A percentile compares a stretch with the other conserved stretches of the same genome.
Conservation (phyloP, 2,329 filamentous ascomycete genomes). For the Fusarium sp. region DNA sequence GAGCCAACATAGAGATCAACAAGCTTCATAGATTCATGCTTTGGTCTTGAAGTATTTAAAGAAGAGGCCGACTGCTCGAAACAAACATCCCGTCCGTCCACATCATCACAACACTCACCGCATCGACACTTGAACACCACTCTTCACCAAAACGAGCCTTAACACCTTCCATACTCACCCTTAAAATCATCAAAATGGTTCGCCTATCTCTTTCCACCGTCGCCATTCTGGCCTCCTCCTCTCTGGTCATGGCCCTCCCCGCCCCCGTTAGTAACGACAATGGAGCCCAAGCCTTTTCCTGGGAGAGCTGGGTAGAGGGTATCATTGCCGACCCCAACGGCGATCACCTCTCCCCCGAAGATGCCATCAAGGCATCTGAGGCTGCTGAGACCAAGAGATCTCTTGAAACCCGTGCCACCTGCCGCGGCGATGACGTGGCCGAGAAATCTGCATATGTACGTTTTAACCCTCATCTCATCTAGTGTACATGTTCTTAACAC, state of each 20-base stretch:
- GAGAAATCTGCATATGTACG: background rate
- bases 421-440: background rate
- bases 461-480: rapidly evolving
- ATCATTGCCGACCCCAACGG: background rate
- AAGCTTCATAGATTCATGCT: background rate
- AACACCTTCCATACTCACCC: no score
- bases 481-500: background rate
- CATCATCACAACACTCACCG: background rate
- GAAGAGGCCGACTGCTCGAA: background rate
- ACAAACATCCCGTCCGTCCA: background rate
- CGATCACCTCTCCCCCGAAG: background rate
- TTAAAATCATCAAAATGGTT: background rate
- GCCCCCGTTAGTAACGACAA: background rate
- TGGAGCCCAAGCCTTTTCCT: background rate
- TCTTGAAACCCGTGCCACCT: background rate
- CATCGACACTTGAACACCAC: background rate
- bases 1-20: background rate
- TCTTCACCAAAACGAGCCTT: background rate
- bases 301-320: background rate
- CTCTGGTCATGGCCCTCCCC: background rate
- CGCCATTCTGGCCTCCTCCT: background rate
- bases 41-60: background rate
- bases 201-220: background rate
- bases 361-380: background rate
- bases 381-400: background rate